Evolutionary conservation across 139 green algal genomes (phyloP), one percentile per base, ranked within the genome.

Genomic region (Chlamydomonas schloesseri): DNA sequence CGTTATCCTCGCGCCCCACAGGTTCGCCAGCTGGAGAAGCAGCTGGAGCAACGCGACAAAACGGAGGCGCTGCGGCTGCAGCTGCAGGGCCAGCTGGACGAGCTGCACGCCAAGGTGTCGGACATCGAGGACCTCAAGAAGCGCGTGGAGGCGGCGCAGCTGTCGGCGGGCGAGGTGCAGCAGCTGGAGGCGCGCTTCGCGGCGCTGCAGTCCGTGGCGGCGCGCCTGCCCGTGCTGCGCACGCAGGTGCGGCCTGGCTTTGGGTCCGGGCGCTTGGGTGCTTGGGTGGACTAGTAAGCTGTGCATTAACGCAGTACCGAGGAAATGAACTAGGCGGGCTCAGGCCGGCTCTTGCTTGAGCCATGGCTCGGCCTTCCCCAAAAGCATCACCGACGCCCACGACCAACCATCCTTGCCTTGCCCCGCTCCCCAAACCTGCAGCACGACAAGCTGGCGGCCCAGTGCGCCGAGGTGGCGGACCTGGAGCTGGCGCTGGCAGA

Each of bases 71-170:
- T 87, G 71, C 50, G 42, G 82, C 1, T 29, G 58, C 57, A 81
- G 82, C 55, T 87, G 71, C 82, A 87, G 42, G 55, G 13, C n/a
- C 82, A 87, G 71, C 82, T 87, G 55, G 82, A 87, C 46, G 82
- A 68, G 71, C 36, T 87, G 82, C 71, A 81, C n/a, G 42, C 2
- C 23, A 81, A 81, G 71, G 75, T 83, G 26, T 26, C 53, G 15
- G 37, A 78, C 20, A 86, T 86, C 29, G 80, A 86, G 80, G 68
- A 69, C 50, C 80, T 86, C 20, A 86, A 86, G 80, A 33, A 24
- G 5, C 67, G 70, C 46, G 80, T 86, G 47, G 80, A 78, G 80
- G 67, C 11, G 47, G 67, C 68, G 14, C 80, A 86, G 80, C 80
- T 86, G 67, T 18, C 64, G 21, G 68, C 67, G 0, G 68, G 67